Evolutionary conservation across 805 yeast species (phyloP), one percentile per base, ranked within the genome.

Genomic region (Yarrowia bubula): DNA sequence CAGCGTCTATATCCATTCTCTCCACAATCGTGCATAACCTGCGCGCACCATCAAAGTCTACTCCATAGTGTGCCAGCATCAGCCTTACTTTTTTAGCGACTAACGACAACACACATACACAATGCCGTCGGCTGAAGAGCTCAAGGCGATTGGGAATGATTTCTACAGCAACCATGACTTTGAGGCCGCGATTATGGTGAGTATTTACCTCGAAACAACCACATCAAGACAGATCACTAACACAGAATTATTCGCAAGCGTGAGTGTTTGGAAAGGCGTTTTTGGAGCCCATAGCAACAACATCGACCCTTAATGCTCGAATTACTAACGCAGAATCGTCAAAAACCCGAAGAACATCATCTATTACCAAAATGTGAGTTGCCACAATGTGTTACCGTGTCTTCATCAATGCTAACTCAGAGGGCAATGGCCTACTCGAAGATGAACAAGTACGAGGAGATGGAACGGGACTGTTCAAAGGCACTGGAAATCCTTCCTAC

Each of bases 211-310:
- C 14, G 15, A 35, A 13, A 38, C 42, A 13, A 38, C 14, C 15
- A 8, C 14, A 11, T 13, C 8, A 11, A 7, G 42, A 13, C 14
- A 38, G 17, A 14, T 11, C 31, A 38, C 61, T 55, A 55, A 55
- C 61, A 39, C 61, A 55, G 61, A 39, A 39, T 11, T 55, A 55
- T 32, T 55, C 61, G 13, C 61, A 55, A 41, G 61, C 61, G 61
- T 55, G 38, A 55, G 61, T 55, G 28, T 22, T 22, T 22, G 28
- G 28, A 22, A 22, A 22, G 28, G 28, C 28, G 28, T 22, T 22
- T 22, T 22, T 22, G 28, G 28, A 22, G 28, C 28, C 28, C 22
- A 6, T 1, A n/a, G 18, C 8, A 4, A 8, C 32, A 5, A 22
- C 9, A 43, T n/a, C 42, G 42, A 38, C 6, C 33, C 51, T 10